Base-by-base conservation (phyloP, 225 moss, liverwort and hornwort genomes). In the Physcomitrellopsis africana region DNA sequence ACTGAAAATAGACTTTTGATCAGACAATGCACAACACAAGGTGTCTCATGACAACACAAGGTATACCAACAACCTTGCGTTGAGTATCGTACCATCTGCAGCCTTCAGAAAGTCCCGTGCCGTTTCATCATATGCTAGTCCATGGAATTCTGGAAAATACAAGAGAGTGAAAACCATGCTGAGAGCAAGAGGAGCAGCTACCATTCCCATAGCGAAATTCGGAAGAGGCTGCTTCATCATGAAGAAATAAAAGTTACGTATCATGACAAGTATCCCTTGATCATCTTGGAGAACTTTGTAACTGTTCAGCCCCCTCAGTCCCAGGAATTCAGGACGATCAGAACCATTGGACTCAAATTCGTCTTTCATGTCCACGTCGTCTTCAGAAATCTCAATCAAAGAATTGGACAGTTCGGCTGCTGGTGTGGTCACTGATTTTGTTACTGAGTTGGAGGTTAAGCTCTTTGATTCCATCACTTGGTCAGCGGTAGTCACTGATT, bases 201-300 rank as follows among this genome's bases (percentile, higher is more conserved):
- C 77, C 92, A 94, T 94, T 54, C 88, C 92, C 9, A 72, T 56
- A 2, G 85, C 83, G 63, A 94, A 94, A 14, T 89, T 70, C 62
- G 90, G 90, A 22, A 92, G 71, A 29, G 94, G 88, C 69, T 90
- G 86, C 77, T 88, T 94, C 78, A 92, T 64, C 94, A 94, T 94
- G 27, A 81, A 90, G 12, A 78, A 78, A 54, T 90, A 94, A 60
- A 87, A 84, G 76, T 92, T 85, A 42, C 84, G 82, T 37, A 92
- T 60, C 51, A 67, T 79, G 59, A 72, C 66, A 17, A 92, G 64
- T 53, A 90, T 47, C 63, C 94, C 94, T 62, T 85, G 73, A 48
- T 84, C 84, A 75, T 92, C 91, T 86, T 94, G 90, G 73, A 80
- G 48, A 22, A 90, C 70, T 45, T 73, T 55, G 69, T 80, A 86